Evolutionary conservation across 805 yeast species (phyloP), one percentile per base, ranked within the genome.

Genomic region (Peterozyma xylosa): DNA sequence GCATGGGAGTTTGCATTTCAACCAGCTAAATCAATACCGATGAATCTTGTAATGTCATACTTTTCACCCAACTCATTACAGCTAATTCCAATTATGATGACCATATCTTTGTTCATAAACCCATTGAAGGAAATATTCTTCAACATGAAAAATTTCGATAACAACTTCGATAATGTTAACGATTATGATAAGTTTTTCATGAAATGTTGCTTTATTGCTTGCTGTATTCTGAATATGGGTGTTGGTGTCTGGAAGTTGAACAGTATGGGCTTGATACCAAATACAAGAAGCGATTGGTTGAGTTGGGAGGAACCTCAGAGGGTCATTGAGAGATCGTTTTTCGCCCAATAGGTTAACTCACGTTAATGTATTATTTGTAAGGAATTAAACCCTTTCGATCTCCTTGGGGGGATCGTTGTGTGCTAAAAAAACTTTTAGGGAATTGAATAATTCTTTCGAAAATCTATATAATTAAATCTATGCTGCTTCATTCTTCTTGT

Each of bases 41-140:
- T 88, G 95, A 93, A 87, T 56, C 61, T 86, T 41, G 67, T 87
- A 39, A 87, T 91, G 96, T 80, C 88, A 48, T 93, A 87, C 60
- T 86, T 91, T 87, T 80, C 96, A 0, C 98, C 98, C 30, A 83
- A 84, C 54, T 77, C 95, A 3, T 66, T 93, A 27, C 98, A 93
- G 55, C 73, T 91, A 51, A 88, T 91, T 50, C 93, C 97, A 3
- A 84, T 91, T 39, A 82, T 89, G 65, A 90, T 89, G 86, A 83
- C 96, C 0, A 59, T 86, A 29, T 87, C 83, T 87, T 68, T 91
- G 52, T 78, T 93, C 50, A 74, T 86, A 50, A 80, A 78, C 39
- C 93, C 97, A 0, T 54, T 87, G 33, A 80, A 78, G 53, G 87
- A 95, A 18, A 80, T 93, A 2, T 58, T 81, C 33, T 62, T 67